Evolutionary conservation across 805 yeast genomes (phyloP).

Genomic region (Komagataella mondaviorum): DNA sequence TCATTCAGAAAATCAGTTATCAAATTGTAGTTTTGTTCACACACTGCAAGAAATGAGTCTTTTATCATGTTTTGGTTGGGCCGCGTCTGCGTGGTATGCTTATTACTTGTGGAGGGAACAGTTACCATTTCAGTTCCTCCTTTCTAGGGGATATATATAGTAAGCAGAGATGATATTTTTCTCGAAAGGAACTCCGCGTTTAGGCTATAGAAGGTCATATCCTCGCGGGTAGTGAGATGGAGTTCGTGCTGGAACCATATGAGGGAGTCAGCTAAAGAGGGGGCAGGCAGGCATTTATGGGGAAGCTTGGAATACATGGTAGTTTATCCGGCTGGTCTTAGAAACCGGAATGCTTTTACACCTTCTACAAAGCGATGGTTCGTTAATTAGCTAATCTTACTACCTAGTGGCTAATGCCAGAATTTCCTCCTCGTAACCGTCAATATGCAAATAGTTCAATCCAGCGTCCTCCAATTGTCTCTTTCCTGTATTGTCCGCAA

Average conservation of each 20-base stretch:
- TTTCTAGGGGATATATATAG: neutral
- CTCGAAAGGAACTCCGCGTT: neutral
- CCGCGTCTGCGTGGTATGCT: neutral
- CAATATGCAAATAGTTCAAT: constrained; percentile 63
- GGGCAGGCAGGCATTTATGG: neutral
- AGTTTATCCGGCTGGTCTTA: neutral
- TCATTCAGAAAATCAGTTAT: constrained; percentile 7
- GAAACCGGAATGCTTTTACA: neutral
- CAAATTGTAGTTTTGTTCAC: constrained; percentile 9
- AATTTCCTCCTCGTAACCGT: constrained; percentile 69
- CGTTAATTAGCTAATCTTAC: constrained; percentile 25
- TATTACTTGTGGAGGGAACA: neutral
- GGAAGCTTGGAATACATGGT: no score
- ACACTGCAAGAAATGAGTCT: constrained; percentile 8
- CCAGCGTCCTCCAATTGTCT: constrained; percentile 38
- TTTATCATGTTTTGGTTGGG: neutral
- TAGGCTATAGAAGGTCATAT: neutral
- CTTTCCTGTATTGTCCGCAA: constrained; percentile 59
- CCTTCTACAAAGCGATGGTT: neutral
- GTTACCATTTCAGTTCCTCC: neutral
- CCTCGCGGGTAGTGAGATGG: neutral
- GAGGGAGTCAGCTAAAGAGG: neutral
- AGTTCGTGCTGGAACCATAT: neutral
- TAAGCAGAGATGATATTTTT: neutral
- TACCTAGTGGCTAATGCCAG: constrained; percentile 63